Percentiles rank a stretch among this genome's conserved stretches.
phyloP scores from a whole-genome alignment of 768 basidiomycete genomes.

The Amanita jacksonii region DNA sequence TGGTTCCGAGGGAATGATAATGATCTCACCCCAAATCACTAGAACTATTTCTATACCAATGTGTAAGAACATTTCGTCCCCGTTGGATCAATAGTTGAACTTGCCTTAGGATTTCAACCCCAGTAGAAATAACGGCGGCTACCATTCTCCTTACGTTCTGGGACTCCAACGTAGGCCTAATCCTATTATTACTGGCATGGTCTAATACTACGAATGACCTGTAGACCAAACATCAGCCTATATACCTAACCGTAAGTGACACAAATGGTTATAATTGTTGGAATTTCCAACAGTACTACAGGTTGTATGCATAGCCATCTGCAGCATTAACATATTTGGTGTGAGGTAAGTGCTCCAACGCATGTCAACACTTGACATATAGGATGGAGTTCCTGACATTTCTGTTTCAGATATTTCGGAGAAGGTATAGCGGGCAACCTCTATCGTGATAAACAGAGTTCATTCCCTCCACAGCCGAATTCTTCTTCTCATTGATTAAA shows the following conservation, averaged over 20 bases:
- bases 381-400: background rate
- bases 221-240: conserved; percentile 41
- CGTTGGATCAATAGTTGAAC: background rate
- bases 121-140: conserved; percentile 70
- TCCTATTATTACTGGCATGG: too few relatives aligned
- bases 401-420: conserved; percentile 45
- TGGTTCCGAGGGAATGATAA: background rate
- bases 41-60: conserved; percentile 37
- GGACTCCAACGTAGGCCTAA: conserved; percentile 43
- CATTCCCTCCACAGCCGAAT: conserved; percentile 38
- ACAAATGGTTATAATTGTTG: background rate
- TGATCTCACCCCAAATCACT: background rate
- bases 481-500: conserved; percentile 58
- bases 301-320: conserved; percentile 47
- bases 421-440: conserved; percentile 35
- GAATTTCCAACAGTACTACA: conserved; percentile 3
- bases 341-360: conserved; percentile 45
- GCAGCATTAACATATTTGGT: conserved; percentile 59
- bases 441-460: background rate
- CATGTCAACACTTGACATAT: background rate
- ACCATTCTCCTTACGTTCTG: conserved; percentile 64
- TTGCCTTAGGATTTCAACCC: conserved; percentile 41
- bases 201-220: too few relatives aligned
- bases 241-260: conserved; percentile 39
- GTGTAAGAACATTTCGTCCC: conserved; percentile 16